A percentile compares a stretch with the other conserved stretches of the same genome.
phyloP scores from a whole-genome alignment of 148 eudicot genomes.

The Rhododendron ferrugineum region DNA sequence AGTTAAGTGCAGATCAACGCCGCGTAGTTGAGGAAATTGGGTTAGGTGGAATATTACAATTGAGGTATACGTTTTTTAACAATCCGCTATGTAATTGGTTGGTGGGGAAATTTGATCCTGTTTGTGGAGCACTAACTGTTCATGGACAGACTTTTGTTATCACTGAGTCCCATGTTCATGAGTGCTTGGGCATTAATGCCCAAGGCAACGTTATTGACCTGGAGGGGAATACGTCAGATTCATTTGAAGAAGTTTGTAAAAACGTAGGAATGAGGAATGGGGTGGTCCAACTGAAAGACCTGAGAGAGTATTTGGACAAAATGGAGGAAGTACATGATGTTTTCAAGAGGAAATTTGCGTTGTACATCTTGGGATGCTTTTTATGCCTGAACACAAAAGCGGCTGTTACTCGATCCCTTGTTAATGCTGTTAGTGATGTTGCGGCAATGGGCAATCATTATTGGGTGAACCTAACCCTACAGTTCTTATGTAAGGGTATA shows the following conservation, averaged over 20 bases:
- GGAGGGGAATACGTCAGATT: no score
- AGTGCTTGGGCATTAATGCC: background rate
- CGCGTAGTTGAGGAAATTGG: background rate
- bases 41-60: background rate
- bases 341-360: background rate
- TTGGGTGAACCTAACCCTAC: background rate
- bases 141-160: background rate
- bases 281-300: background rate
- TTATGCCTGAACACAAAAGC: background rate
- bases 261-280: background rate
- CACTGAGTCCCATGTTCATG: background rate
- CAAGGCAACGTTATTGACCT: background rate
- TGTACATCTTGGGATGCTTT: background rate
- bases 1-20: background rate
- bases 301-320: background rate
- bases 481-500: background rate
- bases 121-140: rapidly evolving
- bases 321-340: background rate
- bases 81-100: background rate
- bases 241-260: no score
- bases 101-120: background rate
- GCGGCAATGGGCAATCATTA: no score
- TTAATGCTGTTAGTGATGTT: background rate
- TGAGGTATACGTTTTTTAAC: background rate
- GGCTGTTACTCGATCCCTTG: background rate